phyloP scores from a whole-genome alignment of 495 filamentous ascomycete species.

The Pseudomonodictys pantanalensis region DNA sequence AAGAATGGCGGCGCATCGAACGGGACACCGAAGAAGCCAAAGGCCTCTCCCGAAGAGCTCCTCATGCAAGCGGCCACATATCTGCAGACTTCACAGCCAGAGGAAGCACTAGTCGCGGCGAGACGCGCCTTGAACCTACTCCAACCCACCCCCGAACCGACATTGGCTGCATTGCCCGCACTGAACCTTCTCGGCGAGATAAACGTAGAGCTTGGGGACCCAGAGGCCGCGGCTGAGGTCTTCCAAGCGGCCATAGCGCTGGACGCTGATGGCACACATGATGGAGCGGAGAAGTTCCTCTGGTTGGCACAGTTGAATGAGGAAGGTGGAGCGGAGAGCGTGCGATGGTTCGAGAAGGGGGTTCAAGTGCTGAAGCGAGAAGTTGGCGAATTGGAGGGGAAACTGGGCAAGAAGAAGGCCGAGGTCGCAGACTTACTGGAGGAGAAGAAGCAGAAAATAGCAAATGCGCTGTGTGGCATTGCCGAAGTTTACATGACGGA shows the following conservation, averaged over 20 bases:
- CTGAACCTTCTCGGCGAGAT: conserved; percentile 81
- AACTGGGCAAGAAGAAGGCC: conserved; percentile 16
- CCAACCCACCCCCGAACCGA: conserved; percentile 45
- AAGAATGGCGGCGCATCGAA: conserved; percentile 17
- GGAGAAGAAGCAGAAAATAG: conserved; percentile 75
- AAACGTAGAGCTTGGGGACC: conserved; percentile 76
- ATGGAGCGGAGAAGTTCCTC: conserved; percentile 90
- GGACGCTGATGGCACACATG: conserved; percentile 69
- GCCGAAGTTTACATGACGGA: conserved; percentile 99
- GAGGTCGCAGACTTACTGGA: conserved; percentile 50
- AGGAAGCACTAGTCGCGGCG: conserved; percentile 64
- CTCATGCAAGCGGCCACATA: conserved; percentile 66
- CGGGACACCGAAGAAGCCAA: conserved; percentile 27
- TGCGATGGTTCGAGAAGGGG: conserved; percentile 84
- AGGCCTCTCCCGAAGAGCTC: conserved; percentile 41
- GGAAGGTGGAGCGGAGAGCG: conserved; percentile 77
- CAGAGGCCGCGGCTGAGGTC: conserved; percentile 63
- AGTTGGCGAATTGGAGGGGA: conserved; percentile 53
- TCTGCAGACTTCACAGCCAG: conserved; percentile 67
- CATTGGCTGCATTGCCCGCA: conserved; percentile 55
- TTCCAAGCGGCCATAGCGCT: conserved; percentile 67
- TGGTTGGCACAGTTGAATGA: conserved; percentile 93
- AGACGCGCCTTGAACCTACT: conserved; percentile 57
- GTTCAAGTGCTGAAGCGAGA: conserved; percentile 63
- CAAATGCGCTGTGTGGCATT: conserved; percentile 82